Base-by-base conservation (phyloP, 2,329 filamentous ascomycete species). In the Metarhizium anisopliae region DNA sequence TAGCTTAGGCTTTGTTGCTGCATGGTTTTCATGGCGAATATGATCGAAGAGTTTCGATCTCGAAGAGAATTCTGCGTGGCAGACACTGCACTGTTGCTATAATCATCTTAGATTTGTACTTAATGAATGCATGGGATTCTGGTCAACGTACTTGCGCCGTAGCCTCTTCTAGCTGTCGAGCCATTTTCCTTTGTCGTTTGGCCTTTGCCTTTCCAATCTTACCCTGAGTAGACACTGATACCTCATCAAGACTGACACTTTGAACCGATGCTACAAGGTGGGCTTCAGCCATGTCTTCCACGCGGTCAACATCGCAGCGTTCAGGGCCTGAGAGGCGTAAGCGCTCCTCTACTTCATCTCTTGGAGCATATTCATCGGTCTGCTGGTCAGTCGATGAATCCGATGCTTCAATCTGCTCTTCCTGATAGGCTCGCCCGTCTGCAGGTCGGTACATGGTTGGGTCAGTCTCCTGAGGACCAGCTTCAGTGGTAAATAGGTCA, bases 41-140 rank as follows among this genome's bases (percentile, higher is more conserved):
- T 95, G 90, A 53, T 80, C 75, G 67, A 93, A 93, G 18, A 95
- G 71, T 61, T 83, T 84, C 6, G 82, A 87, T 61, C 84, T 86
- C 1, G 86, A 90, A 0, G 81, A 60, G 55, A 81, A 83, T 1
- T 57, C 59, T 56, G 72, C 70, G 2, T 70, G 66, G 61, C 80
- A 83, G 16, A 73, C 68, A 30, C 69, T 64, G 61, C 79, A 81
- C 55, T 77, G 69, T 69, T 75, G 52, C 52, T 50, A 18, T 29
- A 35, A 5, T 43, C 45, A 6, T 49, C 8, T 47, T 11, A 47
- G 25, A 11, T 49, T 6, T 49, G 45, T n/a, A 6, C 45, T 49
- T 18, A 35, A 30, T n/a, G 49, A 47, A 43, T 25, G 25, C 25
- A 29, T 35, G 43, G 29, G 8, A 6, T 14, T 20, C 16, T 11